Evolutionary conservation across 192 early-diverging fungal genomes (phyloP).

Genomic region (Podila horticola): DNA sequence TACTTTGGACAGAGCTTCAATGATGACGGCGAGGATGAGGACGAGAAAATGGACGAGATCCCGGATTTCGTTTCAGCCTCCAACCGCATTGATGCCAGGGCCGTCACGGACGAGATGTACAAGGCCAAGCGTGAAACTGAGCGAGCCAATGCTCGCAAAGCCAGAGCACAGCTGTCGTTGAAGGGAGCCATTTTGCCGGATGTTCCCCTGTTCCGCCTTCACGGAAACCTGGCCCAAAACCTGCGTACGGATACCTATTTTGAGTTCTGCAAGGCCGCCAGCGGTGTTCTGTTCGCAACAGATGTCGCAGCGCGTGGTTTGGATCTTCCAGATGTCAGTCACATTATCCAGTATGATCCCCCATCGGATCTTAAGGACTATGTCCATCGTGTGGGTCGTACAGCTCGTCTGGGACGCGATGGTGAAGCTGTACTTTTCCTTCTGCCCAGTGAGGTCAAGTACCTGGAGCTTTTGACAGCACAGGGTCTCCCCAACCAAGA

Average conservation of each 20-base stretch:
- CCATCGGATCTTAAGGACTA: slow-evolving; percentile 95
- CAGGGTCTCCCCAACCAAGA: slow-evolving; percentile 66
- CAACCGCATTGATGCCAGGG: slow-evolving; percentile 35
- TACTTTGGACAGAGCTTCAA: slow-evolving; percentile 52
- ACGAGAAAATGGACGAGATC: slow-evolving; percentile 46
- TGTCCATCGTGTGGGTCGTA: slow-evolving; percentile 97
- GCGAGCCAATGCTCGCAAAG: slow-evolving; percentile 49
- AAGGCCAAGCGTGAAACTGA: slow-evolving; percentile 64
- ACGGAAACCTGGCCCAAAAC: slow-evolving; percentile 88
- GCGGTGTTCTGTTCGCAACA: slow-evolving; percentile 92
- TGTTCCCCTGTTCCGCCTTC: slow-evolving; percentile 82
- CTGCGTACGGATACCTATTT: slow-evolving; percentile 80
- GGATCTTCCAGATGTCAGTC: slow-evolving; percentile 92
- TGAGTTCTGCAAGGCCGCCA: slow-evolving; percentile 69
- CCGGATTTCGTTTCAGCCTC: slow-evolving; percentile 50
- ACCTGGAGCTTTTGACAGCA: slow-evolving; percentile 71
- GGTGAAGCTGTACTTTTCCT: slow-evolving; percentile 90
- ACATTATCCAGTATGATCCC: slow-evolving; percentile 96
- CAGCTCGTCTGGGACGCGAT: slow-evolving; percentile 91
- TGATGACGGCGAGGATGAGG: slow-evolving; percentile 55
- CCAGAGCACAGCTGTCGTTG: slow-evolving; percentile 45
- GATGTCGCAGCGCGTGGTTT: slow-evolving; percentile 98
- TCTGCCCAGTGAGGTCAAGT: slow-evolving; percentile 88
- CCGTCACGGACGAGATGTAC: slow-evolving; percentile 49
- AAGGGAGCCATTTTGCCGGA: slow-evolving; percentile 74